Conservation (phyloP, 495 filamentous ascomycete species). For the Penicillium diatomitis region DNA sequence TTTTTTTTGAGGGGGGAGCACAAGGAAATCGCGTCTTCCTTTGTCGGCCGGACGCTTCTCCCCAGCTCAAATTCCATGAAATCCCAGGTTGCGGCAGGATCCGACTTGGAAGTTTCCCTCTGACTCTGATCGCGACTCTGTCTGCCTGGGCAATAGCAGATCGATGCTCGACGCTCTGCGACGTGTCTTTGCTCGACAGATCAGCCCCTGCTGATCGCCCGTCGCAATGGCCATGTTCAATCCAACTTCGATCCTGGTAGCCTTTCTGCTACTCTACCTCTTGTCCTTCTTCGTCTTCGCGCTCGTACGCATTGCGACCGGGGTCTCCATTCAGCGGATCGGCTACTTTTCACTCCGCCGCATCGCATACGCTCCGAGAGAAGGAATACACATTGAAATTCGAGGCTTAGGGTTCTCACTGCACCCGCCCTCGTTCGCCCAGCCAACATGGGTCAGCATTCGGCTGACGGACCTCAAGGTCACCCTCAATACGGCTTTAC, state of each 20-base stretch:
- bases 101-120: slow-evolving; percentile 2
- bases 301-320: slow-evolving; percentile 82
- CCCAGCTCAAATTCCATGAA: neutral
- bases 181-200: slow-evolving; percentile 18
- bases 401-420: slow-evolving; percentile 78
- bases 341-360: slow-evolving; percentile 86
- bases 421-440: slow-evolving; percentile 89
- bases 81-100: slow-evolving; percentile 6
- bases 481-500: slow-evolving; percentile 63
- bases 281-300: slow-evolving; percentile 90
- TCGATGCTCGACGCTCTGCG: slow-evolving; percentile 14
- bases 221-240: slow-evolving; percentile 49
- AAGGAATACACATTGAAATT: slow-evolving; percentile 83
- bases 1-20: neutral
- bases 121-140: slow-evolving; percentile 5
- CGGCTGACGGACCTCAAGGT: slow-evolving; percentile 74
- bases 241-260: slow-evolving; percentile 74
- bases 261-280: slow-evolving; percentile 79
- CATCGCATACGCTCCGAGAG: slow-evolving; percentile 75
- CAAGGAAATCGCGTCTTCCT: neutral
- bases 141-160: neutral
- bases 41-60: neutral
- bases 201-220: slow-evolving; percentile 33
- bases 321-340: slow-evolving; percentile 89
- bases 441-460: slow-evolving; percentile 93